Percentiles rank a stretch among this genome's conserved stretches.
phyloP scores from a whole-genome alignment of 2,329 filamentous ascomycete genomes.

The Ceratocystis smalleyi region DNA sequence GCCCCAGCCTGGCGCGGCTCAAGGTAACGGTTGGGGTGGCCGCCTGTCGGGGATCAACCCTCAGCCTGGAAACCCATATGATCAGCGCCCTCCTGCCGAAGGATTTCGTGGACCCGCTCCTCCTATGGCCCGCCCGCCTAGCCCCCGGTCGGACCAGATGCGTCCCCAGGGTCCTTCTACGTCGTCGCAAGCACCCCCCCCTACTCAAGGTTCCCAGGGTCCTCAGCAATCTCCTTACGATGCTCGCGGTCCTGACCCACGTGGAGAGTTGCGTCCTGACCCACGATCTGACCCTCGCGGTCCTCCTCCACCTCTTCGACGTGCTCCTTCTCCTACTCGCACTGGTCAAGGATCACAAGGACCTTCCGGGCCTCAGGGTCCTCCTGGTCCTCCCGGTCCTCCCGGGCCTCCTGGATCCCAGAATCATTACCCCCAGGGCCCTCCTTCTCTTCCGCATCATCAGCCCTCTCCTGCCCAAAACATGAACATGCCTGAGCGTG shows the following conservation, averaged over 20 bases:
- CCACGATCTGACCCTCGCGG: slow-evolving; percentile 19
- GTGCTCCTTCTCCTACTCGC: slow-evolving; percentile 5
- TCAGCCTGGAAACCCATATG: slow-evolving; percentile 67
- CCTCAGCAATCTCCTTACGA: slow-evolving; percentile 44
- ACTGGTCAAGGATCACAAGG: slow-evolving; percentile 20
- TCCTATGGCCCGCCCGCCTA: slow-evolving; percentile 55
- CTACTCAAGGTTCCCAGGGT: slow-evolving; percentile 26
- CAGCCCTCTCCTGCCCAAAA: slow-evolving; percentile 28
- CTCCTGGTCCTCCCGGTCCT: slow-evolving; percentile 21
- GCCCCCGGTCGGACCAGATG: slow-evolving; percentile 59
- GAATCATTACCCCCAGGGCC: slow-evolving; percentile 27
- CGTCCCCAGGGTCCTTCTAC: slow-evolving; percentile 20
- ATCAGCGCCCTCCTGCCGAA: slow-evolving; percentile 47
- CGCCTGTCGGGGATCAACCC: slow-evolving; percentile 67
- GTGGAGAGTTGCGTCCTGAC: slow-evolving; percentile 10
- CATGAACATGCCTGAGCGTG: slow-evolving; percentile 26
- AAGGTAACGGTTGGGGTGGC: slow-evolving; percentile 38
- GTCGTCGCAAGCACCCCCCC: slow-evolving; percentile 10
- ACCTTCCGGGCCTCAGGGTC: slow-evolving; percentile 18
- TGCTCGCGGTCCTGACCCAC: slow-evolving; percentile 18
- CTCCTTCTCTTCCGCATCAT: slow-evolving; percentile 21
- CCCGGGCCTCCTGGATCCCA: slow-evolving; percentile 37
- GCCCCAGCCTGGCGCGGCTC: slow-evolving; percentile 28
- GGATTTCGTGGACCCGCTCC: slow-evolving; percentile 51
- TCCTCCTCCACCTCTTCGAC: slow-evolving; percentile 36